Conservation (phyloP, 345 rosid species). For the Eucalyptus globulus region DNA sequence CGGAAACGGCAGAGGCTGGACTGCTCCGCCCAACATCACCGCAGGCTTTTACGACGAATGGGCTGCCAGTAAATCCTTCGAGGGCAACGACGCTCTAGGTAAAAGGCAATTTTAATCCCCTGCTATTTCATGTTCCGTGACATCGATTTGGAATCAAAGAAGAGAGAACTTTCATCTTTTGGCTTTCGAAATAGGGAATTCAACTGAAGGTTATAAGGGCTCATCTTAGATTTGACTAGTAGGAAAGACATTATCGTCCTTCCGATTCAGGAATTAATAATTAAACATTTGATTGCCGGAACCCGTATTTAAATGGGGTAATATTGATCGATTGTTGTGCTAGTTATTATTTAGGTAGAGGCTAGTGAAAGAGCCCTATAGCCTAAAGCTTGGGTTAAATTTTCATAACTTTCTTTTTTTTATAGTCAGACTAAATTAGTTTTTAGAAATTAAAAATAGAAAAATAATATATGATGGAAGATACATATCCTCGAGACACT, state of each 20-base stretch:
- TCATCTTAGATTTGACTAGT: not conserved
- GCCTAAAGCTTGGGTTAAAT: not conserved
- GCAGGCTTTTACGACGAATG: not conserved
- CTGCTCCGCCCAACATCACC: conserved; percentile 1
- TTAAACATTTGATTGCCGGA: not conserved
- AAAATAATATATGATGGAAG: not conserved
- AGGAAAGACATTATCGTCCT: not conserved
- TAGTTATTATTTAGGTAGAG: not conserved
- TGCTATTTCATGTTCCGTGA: not conserved
- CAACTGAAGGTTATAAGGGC: not conserved
- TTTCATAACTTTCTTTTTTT: too few species aligned
- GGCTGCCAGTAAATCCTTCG: not conserved
- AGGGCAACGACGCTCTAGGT: not conserved
- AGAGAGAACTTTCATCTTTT: not conserved
- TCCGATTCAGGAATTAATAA: not conserved
- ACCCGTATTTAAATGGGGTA: too few species aligned
- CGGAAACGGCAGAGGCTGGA: conserved; percentile 4
- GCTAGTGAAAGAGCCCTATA: not conserved
- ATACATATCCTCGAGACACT: not conserved
- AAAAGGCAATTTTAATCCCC: not conserved
- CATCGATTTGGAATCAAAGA: not conserved
- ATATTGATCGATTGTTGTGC: too few species aligned
- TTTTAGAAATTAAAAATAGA: too few species aligned
- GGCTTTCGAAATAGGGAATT: not conserved
- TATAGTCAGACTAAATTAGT: not conserved